Base-by-base conservation (phyloP, 805 yeast species). In the Zygoascus tannicola region DNA sequence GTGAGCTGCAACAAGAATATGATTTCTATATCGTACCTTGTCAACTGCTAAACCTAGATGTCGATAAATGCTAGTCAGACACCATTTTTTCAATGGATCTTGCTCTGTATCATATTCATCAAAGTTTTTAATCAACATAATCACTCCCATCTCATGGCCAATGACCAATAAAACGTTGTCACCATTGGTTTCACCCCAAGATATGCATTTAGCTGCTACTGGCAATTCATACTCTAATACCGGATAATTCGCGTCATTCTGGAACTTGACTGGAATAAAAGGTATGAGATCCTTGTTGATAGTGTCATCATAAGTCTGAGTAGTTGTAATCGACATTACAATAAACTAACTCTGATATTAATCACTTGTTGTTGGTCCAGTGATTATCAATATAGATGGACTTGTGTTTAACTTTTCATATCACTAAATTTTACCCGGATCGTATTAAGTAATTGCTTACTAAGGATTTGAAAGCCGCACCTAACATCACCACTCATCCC, bases 1-100 rank as follows among this genome's bases (percentile, higher is more conserved):
- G 33, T 56, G 59, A 5, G 41, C 54, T 1, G 52, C 53, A n/a
- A 52, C 57, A 12, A 54, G 14, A 18, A 38, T 38, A 1, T 40
- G 38, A 16, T 43, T 49, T 12, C 35, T 22, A 15, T 41, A 28
- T 18, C 50, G 33, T 8, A 52, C 38, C 3, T 43, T 41, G 22
- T 43, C 46, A 4, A 45, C 49, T 2, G 47, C 45, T 14, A 20
- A 42, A 1, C 58, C 58, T 30, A 49, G 18, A 32, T 53, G 48
- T n/a, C 42, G 44, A 16, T 34, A 43, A 18, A 36, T 19, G 33
- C 34, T 32, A 20, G 18, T 23, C 4, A 34, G 28, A 18, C 34
- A 14, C 21, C 26, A 10, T 14, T 33, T 40, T 21, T 19, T 37
- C 7, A 8, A 7, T 33, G 5, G 19, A n/a, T n/a, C 20, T 18